Conservation (phyloP, 1,139 yeast species). For the Cylindricascospora bacillispora region DNA sequence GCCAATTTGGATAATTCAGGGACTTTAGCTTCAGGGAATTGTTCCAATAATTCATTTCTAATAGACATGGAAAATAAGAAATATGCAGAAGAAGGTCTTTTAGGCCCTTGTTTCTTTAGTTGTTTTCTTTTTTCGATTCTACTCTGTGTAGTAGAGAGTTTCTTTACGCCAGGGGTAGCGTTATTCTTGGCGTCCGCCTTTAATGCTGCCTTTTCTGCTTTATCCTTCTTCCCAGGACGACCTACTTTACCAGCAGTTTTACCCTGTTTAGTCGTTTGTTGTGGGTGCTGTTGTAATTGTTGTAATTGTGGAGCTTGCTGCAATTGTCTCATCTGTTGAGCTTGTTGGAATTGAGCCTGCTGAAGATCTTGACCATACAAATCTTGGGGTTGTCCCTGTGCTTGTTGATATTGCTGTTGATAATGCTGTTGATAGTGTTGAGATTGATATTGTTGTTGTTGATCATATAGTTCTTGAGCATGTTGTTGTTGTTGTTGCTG, state of each 20-base stretch:
- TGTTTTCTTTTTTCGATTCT: conserved; percentile 26
- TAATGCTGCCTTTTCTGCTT: conserved; percentile 4
- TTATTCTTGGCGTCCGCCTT: conserved; percentile 1
- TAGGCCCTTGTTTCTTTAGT: conserved; percentile 27
- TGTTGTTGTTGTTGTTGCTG: conserved; percentile 7
- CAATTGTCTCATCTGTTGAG: conserved; percentile 3
- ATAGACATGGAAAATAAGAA: conserved; percentile 26
- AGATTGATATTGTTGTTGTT: conserved; percentile 6
- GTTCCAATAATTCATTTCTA: conserved; percentile 21
- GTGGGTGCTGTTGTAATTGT: conserved; percentile 4
- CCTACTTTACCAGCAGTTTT: conserved; percentile 1
- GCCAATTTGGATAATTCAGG: conserved; percentile 26
- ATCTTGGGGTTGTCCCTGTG: background rate
- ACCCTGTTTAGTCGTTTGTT: conserved; percentile 2
- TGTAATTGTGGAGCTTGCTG: conserved; percentile 5
- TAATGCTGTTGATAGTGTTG: conserved; percentile 8
- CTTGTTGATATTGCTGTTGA: conserved; percentile 6
- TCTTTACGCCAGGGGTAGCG: conserved; percentile 14
- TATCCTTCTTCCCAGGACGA: conserved; percentile 2
- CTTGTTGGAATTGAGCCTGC: no score
- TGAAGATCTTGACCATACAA: conserved; percentile 1
- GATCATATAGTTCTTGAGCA: conserved; percentile 2
- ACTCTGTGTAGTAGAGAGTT: conserved; percentile 25
- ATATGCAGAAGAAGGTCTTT: conserved; percentile 28
- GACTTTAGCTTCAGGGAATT: conserved; percentile 26